A percentile compares a stretch with the other conserved stretches of the same genome.
phyloP scores from a whole-genome alignment of 1,284 basidiomycete species.

The Phellopilus nigrolimitatus region DNA sequence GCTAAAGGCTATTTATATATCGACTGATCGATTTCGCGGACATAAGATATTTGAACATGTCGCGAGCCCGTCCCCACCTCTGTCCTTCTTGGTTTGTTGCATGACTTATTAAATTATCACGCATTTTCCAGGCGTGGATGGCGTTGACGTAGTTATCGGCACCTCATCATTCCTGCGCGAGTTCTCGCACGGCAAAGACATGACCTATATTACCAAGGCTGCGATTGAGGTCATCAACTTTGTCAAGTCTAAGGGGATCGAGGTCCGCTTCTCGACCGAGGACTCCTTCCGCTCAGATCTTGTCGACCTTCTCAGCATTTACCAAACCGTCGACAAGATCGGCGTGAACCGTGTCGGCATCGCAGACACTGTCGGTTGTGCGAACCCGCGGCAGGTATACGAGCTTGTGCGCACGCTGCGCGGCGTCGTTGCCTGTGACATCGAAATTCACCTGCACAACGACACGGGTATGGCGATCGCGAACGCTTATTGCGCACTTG shows the following conservation, averaged over 20 bases:
- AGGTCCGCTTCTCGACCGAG: slow-evolving; percentile 99
- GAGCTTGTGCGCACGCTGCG: slow-evolving; percentile 95
- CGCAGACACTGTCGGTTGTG: slow-evolving; percentile 98
- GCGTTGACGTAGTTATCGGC: slow-evolving; percentile 99
- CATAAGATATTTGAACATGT: too few species aligned
- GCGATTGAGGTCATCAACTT: slow-evolving; percentile 99
- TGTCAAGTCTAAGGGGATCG: slow-evolving; percentile 99
- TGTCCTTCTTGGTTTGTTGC: too few species aligned
- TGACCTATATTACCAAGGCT: slow-evolving; percentile 99
- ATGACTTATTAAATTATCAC: slow-evolving; percentile 2
- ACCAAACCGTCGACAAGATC: slow-evolving; percentile 99
- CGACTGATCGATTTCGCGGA: not conserved
- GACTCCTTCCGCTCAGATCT: slow-evolving; percentile 99
- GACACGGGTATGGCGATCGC: slow-evolving; percentile 98
- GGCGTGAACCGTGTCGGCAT: slow-evolving; percentile 99
- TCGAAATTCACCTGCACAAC: slow-evolving; percentile 98
- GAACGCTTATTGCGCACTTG: slow-evolving; percentile 97
- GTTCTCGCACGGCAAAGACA: slow-evolving; percentile 99
- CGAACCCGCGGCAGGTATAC: slow-evolving; percentile 98
- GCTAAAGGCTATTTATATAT: slow-evolving; percentile 13
- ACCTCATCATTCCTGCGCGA: slow-evolving; percentile 99
- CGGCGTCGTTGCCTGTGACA: slow-evolving; percentile 94
- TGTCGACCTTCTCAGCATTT: slow-evolving; percentile 97
- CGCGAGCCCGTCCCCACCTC: too few species aligned
- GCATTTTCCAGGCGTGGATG: slow-evolving; percentile 80